Percentiles rank a stretch among this genome's conserved stretches.
Conservation (phyloP, 352 stramenopile genomes). For the Phytophthora litchii region DNA sequence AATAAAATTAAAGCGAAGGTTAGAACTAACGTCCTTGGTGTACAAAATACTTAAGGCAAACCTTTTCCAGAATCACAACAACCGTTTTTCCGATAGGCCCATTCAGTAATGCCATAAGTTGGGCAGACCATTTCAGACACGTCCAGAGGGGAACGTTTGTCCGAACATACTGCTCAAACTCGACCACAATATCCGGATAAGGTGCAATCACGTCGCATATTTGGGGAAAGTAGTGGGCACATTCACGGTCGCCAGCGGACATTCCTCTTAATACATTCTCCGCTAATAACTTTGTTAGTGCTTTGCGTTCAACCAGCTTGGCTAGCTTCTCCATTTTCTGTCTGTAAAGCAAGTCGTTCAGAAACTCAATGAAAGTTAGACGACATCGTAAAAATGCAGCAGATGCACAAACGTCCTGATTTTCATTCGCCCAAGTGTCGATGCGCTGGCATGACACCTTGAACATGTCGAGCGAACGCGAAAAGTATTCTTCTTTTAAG, state of each 20-base stretch:
- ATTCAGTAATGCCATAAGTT: conserved; percentile 76
- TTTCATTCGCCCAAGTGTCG: conserved; percentile 6
- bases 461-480: conserved; percentile 66
- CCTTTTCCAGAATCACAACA: conserved; percentile 72
- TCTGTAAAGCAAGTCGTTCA: conserved; percentile 68
- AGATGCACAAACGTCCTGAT: neutral
- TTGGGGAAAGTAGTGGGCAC: conserved; percentile 77
- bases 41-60: conserved; percentile 26
- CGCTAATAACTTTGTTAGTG: conserved; percentile 48
- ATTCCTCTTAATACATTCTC: conserved; percentile 77
- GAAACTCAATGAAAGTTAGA: conserved; percentile 73
- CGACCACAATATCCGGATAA: conserved; percentile 50
- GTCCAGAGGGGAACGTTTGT: conserved; percentile 76
- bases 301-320: conserved; percentile 45
- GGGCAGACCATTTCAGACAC: conserved; percentile 75
- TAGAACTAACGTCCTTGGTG: neutral
- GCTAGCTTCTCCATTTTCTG: conserved; percentile 40
- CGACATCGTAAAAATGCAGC: conserved; percentile 47
- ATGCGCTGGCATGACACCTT: conserved; percentile 43
- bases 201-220: conserved; percentile 65
- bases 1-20: conserved; percentile 1
- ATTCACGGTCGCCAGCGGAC: conserved; percentile 61
- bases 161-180: conserved; percentile 55
- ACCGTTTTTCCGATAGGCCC: conserved; percentile 63
- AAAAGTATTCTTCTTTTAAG: conserved; percentile 61